phyloP scores from a whole-genome alignment of 208 protist species.

The Leishmania tropica region DNA sequence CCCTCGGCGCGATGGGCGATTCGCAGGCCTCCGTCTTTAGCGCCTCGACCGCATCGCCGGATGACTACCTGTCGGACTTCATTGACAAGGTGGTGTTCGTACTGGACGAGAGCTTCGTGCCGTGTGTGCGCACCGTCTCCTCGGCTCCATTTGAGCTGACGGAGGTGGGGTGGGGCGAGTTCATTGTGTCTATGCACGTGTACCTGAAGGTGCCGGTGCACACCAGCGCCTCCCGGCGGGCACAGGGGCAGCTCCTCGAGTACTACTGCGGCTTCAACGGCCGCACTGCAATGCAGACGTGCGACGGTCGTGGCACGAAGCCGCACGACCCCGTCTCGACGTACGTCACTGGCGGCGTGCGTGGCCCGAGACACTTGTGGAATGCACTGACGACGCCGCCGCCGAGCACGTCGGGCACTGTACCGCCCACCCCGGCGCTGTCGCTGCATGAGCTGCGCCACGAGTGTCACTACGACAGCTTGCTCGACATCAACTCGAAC shows the following conservation, averaged over 20 bases:
- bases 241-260: slow-evolving; percentile 21
- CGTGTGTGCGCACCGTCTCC: slow-evolving; percentile 61
- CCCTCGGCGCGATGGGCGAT: neutral
- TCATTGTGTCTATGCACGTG: slow-evolving; percentile 80
- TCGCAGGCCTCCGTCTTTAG: slow-evolving; percentile 24
- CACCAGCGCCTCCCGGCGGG: slow-evolving; percentile 14
- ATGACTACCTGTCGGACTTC: slow-evolving; percentile 73
- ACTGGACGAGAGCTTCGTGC: slow-evolving; percentile 76
- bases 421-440: slow-evolving; percentile 20
- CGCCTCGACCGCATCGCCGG: slow-evolving; percentile 9
- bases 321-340: slow-evolving; percentile 33
- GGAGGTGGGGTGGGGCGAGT: slow-evolving; percentile 89
- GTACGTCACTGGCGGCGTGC: slow-evolving; percentile 19
- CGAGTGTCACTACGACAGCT: slow-evolving; percentile 25
- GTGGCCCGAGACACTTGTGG: slow-evolving; percentile 18
- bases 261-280: slow-evolving; percentile 40
- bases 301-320: slow-evolving; percentile 27
- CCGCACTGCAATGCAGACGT: slow-evolving; percentile 27
- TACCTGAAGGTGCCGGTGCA: slow-evolving; percentile 48
- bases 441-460: slow-evolving; percentile 24
- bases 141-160: slow-evolving; percentile 82
- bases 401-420: slow-evolving; percentile 20
- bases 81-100: slow-evolving; percentile 82
- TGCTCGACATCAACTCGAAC: slow-evolving; percentile 51
- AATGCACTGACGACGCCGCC: slow-evolving; percentile 21